phyloP scores from a whole-genome alignment of 768 basidiomycete species.

The Lactifluus volemus region DNA sequence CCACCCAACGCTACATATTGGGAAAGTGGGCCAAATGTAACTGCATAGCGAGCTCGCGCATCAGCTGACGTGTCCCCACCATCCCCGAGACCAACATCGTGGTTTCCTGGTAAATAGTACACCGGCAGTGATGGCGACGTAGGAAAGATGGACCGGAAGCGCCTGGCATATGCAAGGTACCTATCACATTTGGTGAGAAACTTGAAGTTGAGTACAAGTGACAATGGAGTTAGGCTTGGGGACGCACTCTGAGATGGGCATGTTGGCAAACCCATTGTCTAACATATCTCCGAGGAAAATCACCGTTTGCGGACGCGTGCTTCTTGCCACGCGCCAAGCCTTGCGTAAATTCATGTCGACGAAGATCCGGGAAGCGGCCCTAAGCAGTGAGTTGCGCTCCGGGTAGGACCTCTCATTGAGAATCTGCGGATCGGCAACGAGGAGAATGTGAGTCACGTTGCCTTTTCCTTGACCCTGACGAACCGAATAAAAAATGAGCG shows the following conservation, averaged over 20 bases:
- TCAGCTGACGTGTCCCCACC: constrained; percentile 22
- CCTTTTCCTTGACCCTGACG: background rate
- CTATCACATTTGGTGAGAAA: constrained; percentile 31
- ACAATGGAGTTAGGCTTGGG: background rate
- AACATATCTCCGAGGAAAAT: constrained; percentile 91
- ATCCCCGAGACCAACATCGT: constrained; percentile 58
- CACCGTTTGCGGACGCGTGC: constrained; percentile 57
- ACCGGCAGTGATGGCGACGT: constrained; percentile 37
- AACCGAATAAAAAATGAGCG: background rate
- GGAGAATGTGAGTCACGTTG: constrained; percentile 37
- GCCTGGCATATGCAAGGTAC: constrained; percentile 58
- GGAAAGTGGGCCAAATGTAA: constrained; percentile 72
- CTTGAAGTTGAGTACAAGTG: background rate
- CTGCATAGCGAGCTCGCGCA: constrained; percentile 44
- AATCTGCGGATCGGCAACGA: constrained; percentile 85
- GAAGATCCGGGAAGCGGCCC: constrained; percentile 51
- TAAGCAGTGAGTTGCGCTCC: constrained; percentile 43
- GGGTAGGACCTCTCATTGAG: constrained; percentile 71
- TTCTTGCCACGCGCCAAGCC: constrained; percentile 64
- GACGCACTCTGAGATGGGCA: constrained; percentile 62
- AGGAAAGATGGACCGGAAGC: constrained; percentile 67
- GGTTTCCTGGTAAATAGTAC: constrained; percentile 83
- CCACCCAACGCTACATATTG: constrained; percentile 55
- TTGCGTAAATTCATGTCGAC: constrained; percentile 81
- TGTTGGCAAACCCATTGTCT: constrained; percentile 67